Base-by-base conservation (phyloP, 2,329 filamentous ascomycete species). In the Colletotrichum neosansevieriae region DNA sequence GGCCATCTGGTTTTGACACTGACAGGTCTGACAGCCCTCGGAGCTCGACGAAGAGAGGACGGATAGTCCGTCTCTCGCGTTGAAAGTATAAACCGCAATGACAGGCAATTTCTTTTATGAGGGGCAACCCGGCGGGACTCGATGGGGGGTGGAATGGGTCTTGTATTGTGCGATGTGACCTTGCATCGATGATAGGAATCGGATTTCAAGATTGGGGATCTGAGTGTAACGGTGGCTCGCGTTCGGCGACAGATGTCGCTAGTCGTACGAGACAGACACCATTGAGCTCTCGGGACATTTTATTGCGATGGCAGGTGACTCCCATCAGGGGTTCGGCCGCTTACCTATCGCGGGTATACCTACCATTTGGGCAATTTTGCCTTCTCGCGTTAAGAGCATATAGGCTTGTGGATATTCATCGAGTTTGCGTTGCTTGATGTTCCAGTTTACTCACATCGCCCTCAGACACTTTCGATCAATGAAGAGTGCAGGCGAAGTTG, bases 1-100 rank as follows among this genome's bases (percentile, higher is more conserved):
- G 51, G 45, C 12, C 29, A 36, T 21, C 19, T n/a, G 36, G 24
- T 53, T 38, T 29, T 61, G 56, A 61, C 38, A 65, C 17, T 54
- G n/a, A 53, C 32, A 36, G 29, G 42, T 36, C 15, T 15, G 11
- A 57, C 17, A 13, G 29, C 59, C n/a, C 6, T 34, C 40, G 51
- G 13, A 40, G 38, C 15, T 36, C 12, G 32, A 32, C 34, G 15
- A 44, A n/a, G 29, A 29, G 29, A 29, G 29, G n/a, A n/a, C n/a
- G 36, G 36, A 15, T 11, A 7, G 7, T 15, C 13, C 24, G n/a
- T 36, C 17, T 17, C 17, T 36, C 13, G 29, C 29, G 13, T 29
- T n/a, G 17, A 29, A 57, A 45, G 38, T n/a, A 2, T 54, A 36
- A 38, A 1, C 36, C 36, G 36, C 9, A 38, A 38, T 15, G 13